Evolutionary conservation across 1,139 yeast species (phyloP), one percentile per base, ranked within the genome.

Genomic region (Yamadazyma siamensis): DNA sequence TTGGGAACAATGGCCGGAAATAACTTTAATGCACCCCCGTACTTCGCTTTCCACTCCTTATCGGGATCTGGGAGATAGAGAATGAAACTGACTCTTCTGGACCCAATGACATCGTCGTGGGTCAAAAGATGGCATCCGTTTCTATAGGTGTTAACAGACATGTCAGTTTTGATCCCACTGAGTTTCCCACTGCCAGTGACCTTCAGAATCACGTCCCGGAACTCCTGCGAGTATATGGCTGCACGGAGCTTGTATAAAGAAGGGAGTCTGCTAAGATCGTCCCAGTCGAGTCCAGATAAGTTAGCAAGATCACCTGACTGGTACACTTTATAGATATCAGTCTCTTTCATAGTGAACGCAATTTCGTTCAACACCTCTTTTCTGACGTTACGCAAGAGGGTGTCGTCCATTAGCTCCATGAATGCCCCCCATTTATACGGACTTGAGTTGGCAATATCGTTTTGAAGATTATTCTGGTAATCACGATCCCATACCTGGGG

Each of bases 251-350:
- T 80, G 52, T 67, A 83, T 32, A 94, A 58, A 5, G 83, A 77
- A 4, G 94, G 86, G 32, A 94, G 64, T 46, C 85, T 64, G 6
- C 80, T 69, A 27, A 84, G 63, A 53, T 91, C 96, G 32, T 77
- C 76, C 69, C 80, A 72, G 42, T 86, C 76, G 38, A 94, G 66
- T 0, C 96, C 96, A 0, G 94, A 83, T 29, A 94, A 61, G 52
- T 94, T 94, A 24, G 96, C 96, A 47, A 94, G 69, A 56, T 94
- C 98, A 16, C 98, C 99, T 28, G 94, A 82, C 57, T 94, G 99
- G 54, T 71, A 81, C 19, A 94, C 95, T 54, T 87, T 89, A 59
- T 94, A 94, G 39, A 94, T 94, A 51, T 94, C 98, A 0, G 99
- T 94, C 56, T 94, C 98, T 57, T 91, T 94, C 49, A 80, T 78